A percentile compares a stretch with the other conserved stretches of the same genome.
Evolutionary conservation across 179 eudicot genomes (phyloP).

Genomic region (Sideroxylon spinosum): DNA sequence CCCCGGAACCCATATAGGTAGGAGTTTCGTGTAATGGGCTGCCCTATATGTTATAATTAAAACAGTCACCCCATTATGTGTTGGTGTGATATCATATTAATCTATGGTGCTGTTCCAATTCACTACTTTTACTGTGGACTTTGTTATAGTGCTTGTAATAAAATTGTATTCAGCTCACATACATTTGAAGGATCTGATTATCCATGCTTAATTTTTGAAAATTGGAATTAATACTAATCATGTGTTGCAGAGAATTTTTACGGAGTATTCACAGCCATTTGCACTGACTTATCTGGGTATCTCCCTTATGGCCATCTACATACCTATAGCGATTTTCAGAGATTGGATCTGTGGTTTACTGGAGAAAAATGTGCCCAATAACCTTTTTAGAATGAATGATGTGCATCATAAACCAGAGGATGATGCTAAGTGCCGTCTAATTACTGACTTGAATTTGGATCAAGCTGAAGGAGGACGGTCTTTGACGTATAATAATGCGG

Average conservation of each 20-base stretch:
- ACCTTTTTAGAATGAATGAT: constrained; percentile 15
- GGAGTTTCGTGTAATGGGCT: no score
- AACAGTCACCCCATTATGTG: background rate
- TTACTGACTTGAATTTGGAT: constrained; percentile 23
- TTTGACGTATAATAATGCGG: constrained; percentile 21
- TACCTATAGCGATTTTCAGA: constrained; percentile 46
- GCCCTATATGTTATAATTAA: background rate
- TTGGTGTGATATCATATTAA: background rate
- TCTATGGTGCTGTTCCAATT: background rate
- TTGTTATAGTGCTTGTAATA: background rate
- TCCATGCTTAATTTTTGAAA: background rate
- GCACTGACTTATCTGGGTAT: constrained; percentile 56
- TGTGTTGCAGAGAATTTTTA: constrained; percentile 53
- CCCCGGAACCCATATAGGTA: background rate
- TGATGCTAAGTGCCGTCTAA: constrained; percentile 23
- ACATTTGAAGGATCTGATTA: background rate
- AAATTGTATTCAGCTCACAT: background rate
- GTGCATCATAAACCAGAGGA: constrained; percentile 13
- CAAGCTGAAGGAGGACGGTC: constrained; percentile 36
- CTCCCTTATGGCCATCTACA: constrained; percentile 54
- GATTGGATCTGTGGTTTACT: constrained; percentile 37
- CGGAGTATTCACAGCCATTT: constrained; percentile 59
- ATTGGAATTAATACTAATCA: constrained; percentile 3
- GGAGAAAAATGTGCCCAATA: constrained; percentile 13
- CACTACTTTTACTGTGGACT: background rate